Evolutionary conservation across 1,284 basidiomycete species (phyloP), one percentile per base, ranked within the genome.

Genomic region (Inonotus hispidus): DNA sequence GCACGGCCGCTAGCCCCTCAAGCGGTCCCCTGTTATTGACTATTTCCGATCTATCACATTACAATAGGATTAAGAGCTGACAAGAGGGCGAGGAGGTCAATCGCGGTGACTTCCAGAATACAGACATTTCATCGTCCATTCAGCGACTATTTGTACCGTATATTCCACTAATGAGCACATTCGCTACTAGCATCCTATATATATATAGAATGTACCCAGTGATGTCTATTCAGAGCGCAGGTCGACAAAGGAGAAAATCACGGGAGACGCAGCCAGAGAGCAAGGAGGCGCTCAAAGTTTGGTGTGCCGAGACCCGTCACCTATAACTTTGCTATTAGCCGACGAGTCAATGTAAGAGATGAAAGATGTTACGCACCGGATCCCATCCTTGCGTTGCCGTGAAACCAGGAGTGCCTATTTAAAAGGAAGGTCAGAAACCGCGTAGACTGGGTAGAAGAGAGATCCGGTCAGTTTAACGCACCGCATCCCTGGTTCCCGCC

Each of bases 401-500:
- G 52, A 64, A 64, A 8, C 63, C 63, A 14, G 47, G 46, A 6
- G 63, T 63, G 39, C 62, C 62, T 63, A 32, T 46, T 37, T 10
- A 50, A 10, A 35, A 13, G 50, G 19, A 32, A 47, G 16, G 45
- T 27, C 19, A 39, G 39, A 1, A 32, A 35, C 25, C 19, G 35
- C 7, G 14, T 25, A 52, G 23, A 23, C n/a, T 13, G 56, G 39
- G 19, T 56, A 56, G 25, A 49, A 49, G 35, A 38, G 25, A 29
- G 25, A 13, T 14, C 14, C n/a, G 60, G 78, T 47, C 58, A n/a
- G 63, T 14, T 32, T 39, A 53, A 62, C 60, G 32, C 59, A 65
- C 65, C 64, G 55, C 68, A 72, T 29, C 74, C 74, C 46, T 68
- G 68, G 62, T 72, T 75, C 32, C 64, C 64, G 10, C 73, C 73